Base-by-base conservation (phyloP, 2,329 filamentous ascomycete species). In the Alternaria alternata region DNA sequence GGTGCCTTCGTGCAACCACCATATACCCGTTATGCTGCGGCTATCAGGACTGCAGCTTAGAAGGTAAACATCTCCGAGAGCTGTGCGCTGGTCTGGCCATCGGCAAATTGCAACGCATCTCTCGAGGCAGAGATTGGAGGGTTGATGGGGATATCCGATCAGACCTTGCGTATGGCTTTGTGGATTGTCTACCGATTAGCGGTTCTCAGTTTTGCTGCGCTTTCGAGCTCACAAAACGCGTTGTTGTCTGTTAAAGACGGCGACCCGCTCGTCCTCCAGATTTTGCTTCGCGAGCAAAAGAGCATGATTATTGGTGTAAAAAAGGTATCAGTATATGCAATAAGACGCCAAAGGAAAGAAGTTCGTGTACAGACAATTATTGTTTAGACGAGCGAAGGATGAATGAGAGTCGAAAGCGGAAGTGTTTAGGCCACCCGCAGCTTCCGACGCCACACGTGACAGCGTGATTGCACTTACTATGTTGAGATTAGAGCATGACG, bases 341-440 rank as follows among this genome's bases (percentile, higher is more conserved):
- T 7, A 16, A 16, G 6, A 36, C 0, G 5, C 12, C 0, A 16
- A 14, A 14, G 32, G 12, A 36, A 16, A 36, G 32, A 36, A 12
- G 0, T 0, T 8, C 1, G 16, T 6, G 7, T 38, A 7, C 3
- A 1, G 7, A n/a, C 6, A 30, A 30, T 38, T 11, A n/a, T 1
- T 0, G n/a, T 9, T 0, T 11, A 20, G 38, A 39, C 9, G 38
- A 11, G n/a, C 2, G 0, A 22, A 22, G 18, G 18, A 22, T 14
- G 0, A 20, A 0, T 20, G n/a, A 38, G n/a, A 38, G 16, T 4
- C 36, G n/a, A 8, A 20, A 9, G n/a, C 9, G n/a, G 36, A 39
- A 9, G n/a, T 20, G 36, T 20, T 39, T 5, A 20, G n/a, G 2
- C 36, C 36, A 3, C n/a, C 46, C 46, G 46, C 5, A n/a, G 46